Percentiles rank a stretch among this genome's conserved stretches.
Conservation (phyloP, 176 grass and related monocot genomes). For the Zea mays region DNA sequence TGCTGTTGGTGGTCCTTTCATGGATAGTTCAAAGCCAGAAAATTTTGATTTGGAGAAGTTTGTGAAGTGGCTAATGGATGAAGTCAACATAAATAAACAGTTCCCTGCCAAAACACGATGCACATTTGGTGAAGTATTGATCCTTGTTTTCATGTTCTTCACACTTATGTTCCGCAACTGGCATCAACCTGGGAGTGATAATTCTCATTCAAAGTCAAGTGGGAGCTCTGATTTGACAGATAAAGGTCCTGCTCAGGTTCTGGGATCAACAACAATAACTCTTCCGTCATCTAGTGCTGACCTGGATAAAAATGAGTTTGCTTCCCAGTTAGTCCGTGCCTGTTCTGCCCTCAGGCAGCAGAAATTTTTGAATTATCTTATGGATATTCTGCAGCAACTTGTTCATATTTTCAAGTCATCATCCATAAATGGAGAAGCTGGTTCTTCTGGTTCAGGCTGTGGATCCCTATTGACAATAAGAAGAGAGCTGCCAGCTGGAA, state of each 20-base stretch:
- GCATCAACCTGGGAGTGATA: constrained; percentile 83
- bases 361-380: constrained; percentile 86
- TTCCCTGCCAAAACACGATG: constrained; percentile 78
- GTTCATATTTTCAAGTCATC: constrained; percentile 83
- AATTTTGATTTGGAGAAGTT: constrained; percentile 93
- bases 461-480: constrained; percentile 84
- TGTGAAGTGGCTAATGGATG: constrained; percentile 90
- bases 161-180: constrained; percentile 98
- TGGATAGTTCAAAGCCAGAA: constrained; percentile 91
- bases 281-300: constrained; percentile 57
- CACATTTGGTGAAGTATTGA: constrained; percentile 83
- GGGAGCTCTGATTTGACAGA: constrained; percentile 69
- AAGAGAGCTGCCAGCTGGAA: constrained; percentile 91
- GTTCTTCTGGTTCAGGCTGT: constrained; percentile 70
- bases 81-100: constrained; percentile 81
- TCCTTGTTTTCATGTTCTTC: constrained; percentile 99
- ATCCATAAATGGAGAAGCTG: constrained; percentile 60
- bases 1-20: constrained; percentile 92
- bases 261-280: constrained; percentile 36
- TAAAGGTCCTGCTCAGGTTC: constrained; percentile 57
- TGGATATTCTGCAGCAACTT: constrained; percentile 97
- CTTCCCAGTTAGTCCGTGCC: constrained; percentile 78
- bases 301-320: constrained; percentile 85
- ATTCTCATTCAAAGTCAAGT: constrained; percentile 66
- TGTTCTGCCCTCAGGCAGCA: constrained; percentile 90